phyloP scores from a whole-genome alignment of 345 rosid genomes.

The Melastoma malabathricum region DNA sequence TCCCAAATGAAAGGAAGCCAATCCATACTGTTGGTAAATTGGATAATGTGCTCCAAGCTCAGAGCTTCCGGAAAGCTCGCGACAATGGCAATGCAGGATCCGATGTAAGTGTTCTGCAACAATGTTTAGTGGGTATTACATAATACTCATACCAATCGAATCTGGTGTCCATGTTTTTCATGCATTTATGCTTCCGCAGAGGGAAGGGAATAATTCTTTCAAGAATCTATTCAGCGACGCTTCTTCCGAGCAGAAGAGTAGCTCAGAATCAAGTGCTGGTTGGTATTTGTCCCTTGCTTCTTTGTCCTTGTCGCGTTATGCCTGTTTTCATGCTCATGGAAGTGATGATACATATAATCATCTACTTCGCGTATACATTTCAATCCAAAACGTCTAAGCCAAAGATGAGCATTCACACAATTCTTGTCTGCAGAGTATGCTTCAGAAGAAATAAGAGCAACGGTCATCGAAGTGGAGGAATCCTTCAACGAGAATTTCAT shows the following conservation, averaged over 20 bases:
- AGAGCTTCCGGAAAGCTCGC: too few species aligned
- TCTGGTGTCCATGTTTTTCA: slow-evolving; percentile 9
- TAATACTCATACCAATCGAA: slow-evolving; percentile 1
- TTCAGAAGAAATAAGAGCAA: slow-evolving; percentile 16
- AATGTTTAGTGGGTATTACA: too few species aligned
- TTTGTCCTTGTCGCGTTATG: too few species aligned
- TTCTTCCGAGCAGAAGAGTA: slow-evolving; percentile 23
- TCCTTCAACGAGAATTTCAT: slow-evolving; percentile 29
- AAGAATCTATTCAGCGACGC: slow-evolving; percentile 11
- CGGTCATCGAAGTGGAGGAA: slow-evolving; percentile 34
- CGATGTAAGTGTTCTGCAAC: too few species aligned
- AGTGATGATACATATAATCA: too few species aligned
- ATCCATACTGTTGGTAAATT: too few species aligned
- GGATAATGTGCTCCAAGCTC: too few species aligned
- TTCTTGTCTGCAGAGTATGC: slow-evolving; percentile 21
- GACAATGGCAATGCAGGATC: too few species aligned
- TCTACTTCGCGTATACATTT: background rate
- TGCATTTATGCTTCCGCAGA: slow-evolving; percentile 16
- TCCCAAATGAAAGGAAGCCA: too few species aligned
- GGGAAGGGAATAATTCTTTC: slow-evolving; percentile 12
- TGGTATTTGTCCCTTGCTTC: slow-evolving; percentile 9
- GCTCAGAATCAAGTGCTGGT: slow-evolving; percentile 32
- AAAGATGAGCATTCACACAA: background rate
- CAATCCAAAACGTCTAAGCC: background rate
- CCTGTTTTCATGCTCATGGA: background rate